phyloP scores from a whole-genome alignment of 345 rosid species.

The Citrus australasica region DNA sequence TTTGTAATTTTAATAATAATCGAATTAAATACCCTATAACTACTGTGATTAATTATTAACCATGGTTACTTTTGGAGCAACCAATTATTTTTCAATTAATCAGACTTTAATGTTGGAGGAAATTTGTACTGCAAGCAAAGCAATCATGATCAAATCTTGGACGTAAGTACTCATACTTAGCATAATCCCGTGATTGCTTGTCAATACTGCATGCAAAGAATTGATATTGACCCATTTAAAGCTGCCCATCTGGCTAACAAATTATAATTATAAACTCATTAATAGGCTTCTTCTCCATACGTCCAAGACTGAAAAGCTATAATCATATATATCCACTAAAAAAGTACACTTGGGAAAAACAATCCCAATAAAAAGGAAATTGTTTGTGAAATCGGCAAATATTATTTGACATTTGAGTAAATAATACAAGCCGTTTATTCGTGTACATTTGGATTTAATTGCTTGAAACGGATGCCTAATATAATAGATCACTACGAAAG shows the following conservation, averaged over 20 bases:
- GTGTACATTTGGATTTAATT: neutral
- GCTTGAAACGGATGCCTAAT: neutral
- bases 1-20: neutral
- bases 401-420: neutral
- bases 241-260: neutral
- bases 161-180: neutral
- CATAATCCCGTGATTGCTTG: neutral
- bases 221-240: conserved; percentile 4
- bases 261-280: neutral
- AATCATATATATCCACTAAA: neutral
- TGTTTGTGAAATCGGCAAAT: no score
- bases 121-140: conserved; percentile 18
- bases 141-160: conserved; percentile 8
- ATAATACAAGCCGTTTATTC: neutral
- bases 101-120: neutral
- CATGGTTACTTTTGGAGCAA: neutral
- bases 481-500: no score
- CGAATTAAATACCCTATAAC: neutral
- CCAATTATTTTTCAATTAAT: neutral
- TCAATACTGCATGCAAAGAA: neutral
- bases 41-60: neutral
- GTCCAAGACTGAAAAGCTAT: neutral
- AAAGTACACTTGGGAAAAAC: no score
- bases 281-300: neutral
- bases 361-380: no score